Evolutionary conservation across 495 filamentous ascomycete species (phyloP).

Genomic region (Penicillium turbatum): DNA sequence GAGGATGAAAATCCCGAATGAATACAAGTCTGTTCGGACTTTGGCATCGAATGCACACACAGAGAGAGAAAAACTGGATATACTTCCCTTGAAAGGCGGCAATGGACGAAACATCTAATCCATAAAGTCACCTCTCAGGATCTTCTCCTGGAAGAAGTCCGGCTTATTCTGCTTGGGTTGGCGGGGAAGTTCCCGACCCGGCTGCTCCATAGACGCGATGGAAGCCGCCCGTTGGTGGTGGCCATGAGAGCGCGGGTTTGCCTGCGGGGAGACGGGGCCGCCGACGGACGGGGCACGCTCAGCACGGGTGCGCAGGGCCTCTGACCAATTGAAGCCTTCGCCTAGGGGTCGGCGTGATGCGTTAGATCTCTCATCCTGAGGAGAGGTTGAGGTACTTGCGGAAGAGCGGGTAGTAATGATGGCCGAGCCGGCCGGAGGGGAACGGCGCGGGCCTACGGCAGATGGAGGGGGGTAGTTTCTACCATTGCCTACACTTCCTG

Average conservation of each 20-base stretch:
- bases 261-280: constrained; percentile 40
- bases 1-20: background rate
- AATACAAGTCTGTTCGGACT: background rate
- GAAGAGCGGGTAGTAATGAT: constrained; percentile 26
- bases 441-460: constrained; percentile 22
- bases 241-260: constrained; percentile 26
- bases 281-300: constrained; percentile 68
- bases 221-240: constrained; percentile 54
- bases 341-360: constrained; percentile 57
- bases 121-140: constrained; percentile 97
- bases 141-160: constrained; percentile 92
- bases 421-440: constrained; percentile 22
- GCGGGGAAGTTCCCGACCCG: constrained; percentile 63
- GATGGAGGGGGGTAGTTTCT: constrained; percentile 38
- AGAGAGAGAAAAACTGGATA: background rate
- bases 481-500: constrained; percentile 45
- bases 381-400: constrained; percentile 39
- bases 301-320: constrained; percentile 83
- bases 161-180: constrained; percentile 66
- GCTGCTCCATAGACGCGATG: constrained; percentile 64
- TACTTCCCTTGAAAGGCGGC: background rate
- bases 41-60: background rate
- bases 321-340: constrained; percentile 92
- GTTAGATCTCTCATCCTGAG: constrained; percentile 46
- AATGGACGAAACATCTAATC: constrained; percentile 51